Base-by-base conservation (phyloP, 306 rosid species). In the Vigna angularis region DNA sequence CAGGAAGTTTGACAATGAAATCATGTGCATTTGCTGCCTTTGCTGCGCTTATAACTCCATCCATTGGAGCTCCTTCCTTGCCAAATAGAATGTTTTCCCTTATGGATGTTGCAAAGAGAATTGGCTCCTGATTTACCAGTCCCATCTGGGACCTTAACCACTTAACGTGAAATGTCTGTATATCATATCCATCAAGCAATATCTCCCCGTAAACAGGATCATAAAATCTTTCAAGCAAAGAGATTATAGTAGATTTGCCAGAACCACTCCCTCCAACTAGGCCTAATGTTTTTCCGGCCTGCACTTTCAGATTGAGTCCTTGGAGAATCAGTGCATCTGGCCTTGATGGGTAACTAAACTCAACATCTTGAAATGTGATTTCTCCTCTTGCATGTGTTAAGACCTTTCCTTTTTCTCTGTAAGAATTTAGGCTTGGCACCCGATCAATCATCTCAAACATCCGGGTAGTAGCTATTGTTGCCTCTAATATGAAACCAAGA, bases 241-340 rank as follows among this genome's bases (percentile, higher is more conserved):
- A 84, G 71, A 91, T 79, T 34, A 90, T 83, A 0, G 97, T 93
- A 16, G 98, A 93, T 86, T 93, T 93, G 15, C 97, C 96, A 36
- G 96, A 91, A 77, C 93, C 98, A 84, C 98, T 93, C 65, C 90
- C 91, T 70, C 98, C 98, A 48, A 91, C 91, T 76, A 93, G 85
- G 36, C 93, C 98, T 57, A 88, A 74, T 66, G 84, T 86, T 83
- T 87, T 91, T 14, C 96, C 90, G 3, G 90, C 92, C 79, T 74
- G 73, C n/a, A 93, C 83, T 72, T 72, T 83, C 12, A 93, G 84
- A 72, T 82, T 87, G 36, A 93, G 76, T 52, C 91, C 93, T 86
- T 84, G 86, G 78, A 93, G 89, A 85, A 93, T 80, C n/a, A 65
- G 69, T 28, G 86, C 73, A 12, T 90, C 86, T 38, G 97, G 98